Percentiles rank a stretch among this genome's conserved stretches.
phyloP scores from a whole-genome alignment of 176 grass and related monocot species.

The Phoenix dactylifera region DNA sequence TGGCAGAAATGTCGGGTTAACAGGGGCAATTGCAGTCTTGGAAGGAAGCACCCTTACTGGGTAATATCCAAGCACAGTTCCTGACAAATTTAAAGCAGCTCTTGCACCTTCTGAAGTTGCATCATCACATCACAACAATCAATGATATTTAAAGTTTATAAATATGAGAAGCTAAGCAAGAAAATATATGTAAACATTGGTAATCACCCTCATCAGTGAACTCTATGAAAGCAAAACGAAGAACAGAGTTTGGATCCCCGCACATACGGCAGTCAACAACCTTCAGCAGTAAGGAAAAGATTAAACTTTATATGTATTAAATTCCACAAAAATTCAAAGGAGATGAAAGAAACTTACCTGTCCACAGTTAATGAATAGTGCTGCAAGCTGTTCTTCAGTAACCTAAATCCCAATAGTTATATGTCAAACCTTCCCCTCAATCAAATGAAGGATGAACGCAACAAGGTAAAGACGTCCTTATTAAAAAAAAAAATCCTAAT shows the following conservation, averaged over 20 bases:
- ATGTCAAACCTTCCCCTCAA: too few species aligned
- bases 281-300: slow-evolving; percentile 26
- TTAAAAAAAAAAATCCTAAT: too few species aligned
- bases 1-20: slow-evolving; percentile 86
- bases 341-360: slow-evolving; percentile 39
- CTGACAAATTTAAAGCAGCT: slow-evolving; percentile 77
- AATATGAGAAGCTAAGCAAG: too few species aligned
- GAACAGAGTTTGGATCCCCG: slow-evolving; percentile 95
- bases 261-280: slow-evolving; percentile 99
- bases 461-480: too few species aligned
- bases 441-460: too few species aligned
- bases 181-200: too few species aligned
- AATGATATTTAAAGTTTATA: not conserved
- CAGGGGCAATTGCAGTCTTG: slow-evolving; percentile 96
- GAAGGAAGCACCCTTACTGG: slow-evolving; percentile 96
- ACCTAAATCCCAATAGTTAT: slow-evolving; percentile 35
- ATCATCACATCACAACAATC: slow-evolving; percentile 6
- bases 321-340: not conserved
- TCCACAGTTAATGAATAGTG: slow-evolving; percentile 88
- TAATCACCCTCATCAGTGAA: slow-evolving; percentile 96
- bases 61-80: slow-evolving; percentile 94
- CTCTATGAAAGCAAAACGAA: slow-evolving; percentile 99
- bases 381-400: slow-evolving; percentile 93
- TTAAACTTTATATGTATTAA: slow-evolving; percentile 6
- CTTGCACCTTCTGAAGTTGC: slow-evolving; percentile 61